These are phyloP conservation scores for Bonia amplexicaulis DNA, from an alignment of 176 grass and related monocot genomes.

Conservation along the genomic window DNA sequence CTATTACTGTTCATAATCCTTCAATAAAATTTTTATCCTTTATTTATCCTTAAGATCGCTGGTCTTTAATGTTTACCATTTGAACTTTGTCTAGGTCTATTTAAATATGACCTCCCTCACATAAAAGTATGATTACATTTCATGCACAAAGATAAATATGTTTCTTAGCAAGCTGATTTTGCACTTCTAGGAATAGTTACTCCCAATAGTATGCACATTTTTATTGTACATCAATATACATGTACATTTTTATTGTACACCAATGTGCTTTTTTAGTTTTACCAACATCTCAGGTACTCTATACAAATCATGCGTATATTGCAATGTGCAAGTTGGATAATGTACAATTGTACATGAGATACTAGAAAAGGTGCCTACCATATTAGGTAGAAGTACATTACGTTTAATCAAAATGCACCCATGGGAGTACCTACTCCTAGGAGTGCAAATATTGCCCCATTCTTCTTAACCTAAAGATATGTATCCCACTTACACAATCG, in stretches of 20 bases:
- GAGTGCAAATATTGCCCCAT: too few species aligned
- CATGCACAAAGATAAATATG: background rate
- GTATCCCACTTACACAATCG: background rate
- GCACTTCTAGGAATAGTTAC: conserved; percentile 2
- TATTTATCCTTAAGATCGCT: background rate
- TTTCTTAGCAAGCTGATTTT: background rate
- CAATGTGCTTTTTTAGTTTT: background rate
- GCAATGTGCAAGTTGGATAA: background rate
- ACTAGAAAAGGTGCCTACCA: background rate
- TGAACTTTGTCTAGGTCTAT: background rate
- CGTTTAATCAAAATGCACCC: background rate
- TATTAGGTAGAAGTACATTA: background rate
- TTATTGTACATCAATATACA: background rate
- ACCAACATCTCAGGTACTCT: background rate
- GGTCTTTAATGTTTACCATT: background rate
- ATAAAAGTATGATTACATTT: background rate
- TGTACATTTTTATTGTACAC: too few species aligned
- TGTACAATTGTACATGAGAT: background rate
- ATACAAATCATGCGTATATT: background rate
- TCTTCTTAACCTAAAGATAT: too few species aligned
- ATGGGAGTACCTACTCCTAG: background rate
- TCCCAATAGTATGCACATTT: background rate
- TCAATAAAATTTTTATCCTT: background rate
- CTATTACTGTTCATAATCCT: background rate
- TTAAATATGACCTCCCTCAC: background rate